These are phyloP conservation scores for Striga hermonthica DNA, from an alignment of 305 asterid species.

Conservation along the genomic window DNA sequence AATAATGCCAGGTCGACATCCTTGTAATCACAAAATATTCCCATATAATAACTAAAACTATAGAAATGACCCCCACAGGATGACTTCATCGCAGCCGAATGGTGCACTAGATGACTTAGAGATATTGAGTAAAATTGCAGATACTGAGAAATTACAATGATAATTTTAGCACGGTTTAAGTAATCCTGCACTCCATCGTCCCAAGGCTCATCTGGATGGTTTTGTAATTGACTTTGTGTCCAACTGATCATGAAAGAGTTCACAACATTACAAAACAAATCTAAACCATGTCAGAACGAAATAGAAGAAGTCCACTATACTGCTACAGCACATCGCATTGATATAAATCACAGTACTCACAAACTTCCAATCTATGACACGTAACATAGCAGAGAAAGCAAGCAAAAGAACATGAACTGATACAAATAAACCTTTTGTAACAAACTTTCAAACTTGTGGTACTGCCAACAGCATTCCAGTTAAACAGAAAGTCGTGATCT, in stretches of 20 bases:
- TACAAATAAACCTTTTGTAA: not conserved
- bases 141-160: conserved; percentile 48
- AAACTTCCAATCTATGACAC: too few species aligned
- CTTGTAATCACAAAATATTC: too few species aligned
- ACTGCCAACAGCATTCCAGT: too few species aligned
- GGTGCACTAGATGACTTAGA: too few species aligned
- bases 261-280: conserved; percentile 28
- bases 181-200: conserved; percentile 91
- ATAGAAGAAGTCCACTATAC: not conserved
- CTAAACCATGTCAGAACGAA: not conserved
- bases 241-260: conserved; percentile 57
- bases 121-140: too few species aligned
- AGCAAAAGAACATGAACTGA: not conserved
- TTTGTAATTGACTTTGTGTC: conserved; percentile 73
- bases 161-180: conserved; percentile 66
- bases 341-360: conserved; percentile 2
- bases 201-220: conserved; percentile 98
- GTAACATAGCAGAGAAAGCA: not conserved
- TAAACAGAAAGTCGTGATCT: too few species aligned
- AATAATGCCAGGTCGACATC: too few species aligned
- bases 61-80: too few species aligned
- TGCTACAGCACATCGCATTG: not conserved
- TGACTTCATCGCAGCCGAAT: too few species aligned
- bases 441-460: too few species aligned
- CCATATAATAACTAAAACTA: too few species aligned